These are phyloP conservation scores for Backusella westeae DNA, from an alignment of 192 early-diverging fungal species.

Conservation along the genomic window DNA sequence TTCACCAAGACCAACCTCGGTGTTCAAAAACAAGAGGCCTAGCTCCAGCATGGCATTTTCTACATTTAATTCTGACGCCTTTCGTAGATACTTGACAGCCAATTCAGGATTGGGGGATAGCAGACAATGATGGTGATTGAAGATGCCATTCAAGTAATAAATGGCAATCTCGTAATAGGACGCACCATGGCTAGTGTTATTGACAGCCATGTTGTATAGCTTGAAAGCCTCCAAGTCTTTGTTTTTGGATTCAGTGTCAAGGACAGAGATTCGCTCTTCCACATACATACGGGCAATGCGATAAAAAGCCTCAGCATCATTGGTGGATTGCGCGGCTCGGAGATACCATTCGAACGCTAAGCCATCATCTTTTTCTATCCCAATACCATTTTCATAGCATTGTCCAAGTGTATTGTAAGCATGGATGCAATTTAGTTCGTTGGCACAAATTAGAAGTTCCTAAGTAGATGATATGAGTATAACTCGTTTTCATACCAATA, in stretches of 20 bases:
- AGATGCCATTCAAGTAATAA: constrained; percentile 12
- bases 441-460: constrained; percentile 29
- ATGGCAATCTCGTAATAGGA: not conserved
- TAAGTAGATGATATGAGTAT: not conserved
- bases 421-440: constrained; percentile 23
- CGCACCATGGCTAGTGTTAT: not conserved
- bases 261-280: not conserved
- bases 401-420: constrained; percentile 31
- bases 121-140: not conserved
- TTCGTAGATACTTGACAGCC: constrained; percentile 11
- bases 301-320: constrained; percentile 33
- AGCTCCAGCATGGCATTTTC: constrained; percentile 22
- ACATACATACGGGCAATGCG: constrained; percentile 19
- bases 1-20: not conserved
- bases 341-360: constrained; percentile 30
- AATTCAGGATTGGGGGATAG: not conserved
- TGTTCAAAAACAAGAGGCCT: not conserved
- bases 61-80: constrained; percentile 5
- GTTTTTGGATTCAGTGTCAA: not conserved
- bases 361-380: constrained; percentile 1
- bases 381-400: constrained; percentile 34
- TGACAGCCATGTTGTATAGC: not conserved
- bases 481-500: not conserved
- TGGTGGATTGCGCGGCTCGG: constrained; percentile 15
- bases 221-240: not conserved